Evolutionary conservation across 768 basidiomycete species (phyloP), one percentile per base, ranked within the genome.

Genomic region (Mycena chlorophos): DNA sequence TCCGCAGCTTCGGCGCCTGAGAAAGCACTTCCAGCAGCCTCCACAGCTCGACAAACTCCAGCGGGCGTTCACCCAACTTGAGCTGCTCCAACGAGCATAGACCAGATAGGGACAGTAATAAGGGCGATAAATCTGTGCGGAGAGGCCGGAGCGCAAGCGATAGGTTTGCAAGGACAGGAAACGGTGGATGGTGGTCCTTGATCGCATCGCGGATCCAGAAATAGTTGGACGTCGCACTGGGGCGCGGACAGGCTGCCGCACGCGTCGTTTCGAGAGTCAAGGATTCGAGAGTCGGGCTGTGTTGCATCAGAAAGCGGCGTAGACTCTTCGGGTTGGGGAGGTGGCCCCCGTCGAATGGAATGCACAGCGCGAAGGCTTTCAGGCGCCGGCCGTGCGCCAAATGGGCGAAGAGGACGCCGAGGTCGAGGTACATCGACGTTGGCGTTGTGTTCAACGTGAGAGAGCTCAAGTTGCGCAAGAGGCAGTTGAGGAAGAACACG

Each of bases 271-370:
- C 65, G 14, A 81, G 66, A 22, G 66, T 66, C 34, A 81, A 57
- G 6, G 71, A 69, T 47, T 68, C 68, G 48, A 81, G 63, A 0
- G 69, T 73, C 6, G 40, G 37, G 38, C 64, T 56, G 55, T 80
- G 78, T 28, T 65, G 69, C 12, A 62, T 51, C 17, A 81, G 56
- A 58, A 79, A 78, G 2, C 27, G 52, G 14, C 67, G 69, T 19
- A 81, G 68, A 8, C 60, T 38, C 19, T 46, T 30, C 0, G 73
- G 70, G 28, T 74, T 65, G 10, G 71, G 63, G 23, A 81, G 69
- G 30, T 79, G 76, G 5, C 62, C 66, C 5, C 78, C 78, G 39
- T 80, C 73, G 49, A 73, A 78, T 5, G 80, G 79, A 16, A 80
- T 76, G 26, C 73, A 75, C 14, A 81, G 64, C 1, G 69, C 55